phyloP scores from a whole-genome alignment of 1,139 yeast genomes.

The Geotrichum restrictum region DNA sequence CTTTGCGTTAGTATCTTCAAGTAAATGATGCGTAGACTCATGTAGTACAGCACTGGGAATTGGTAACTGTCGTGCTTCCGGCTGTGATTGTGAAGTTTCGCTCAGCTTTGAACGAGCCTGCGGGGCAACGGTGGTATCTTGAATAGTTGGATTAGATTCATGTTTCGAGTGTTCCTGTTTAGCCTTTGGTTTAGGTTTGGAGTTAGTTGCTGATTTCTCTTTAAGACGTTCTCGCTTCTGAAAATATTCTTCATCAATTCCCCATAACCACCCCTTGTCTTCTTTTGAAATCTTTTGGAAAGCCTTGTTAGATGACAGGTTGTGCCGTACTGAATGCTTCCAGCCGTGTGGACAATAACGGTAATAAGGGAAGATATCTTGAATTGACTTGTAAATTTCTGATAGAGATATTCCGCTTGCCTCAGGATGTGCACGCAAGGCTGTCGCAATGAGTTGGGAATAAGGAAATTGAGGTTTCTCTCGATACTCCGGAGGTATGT shows the following conservation, averaged over 20 bases:
- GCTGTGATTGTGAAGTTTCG: neutral
- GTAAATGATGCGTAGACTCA: too few species aligned
- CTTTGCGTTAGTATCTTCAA: neutral
- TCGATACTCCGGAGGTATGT: conserved; percentile 81
- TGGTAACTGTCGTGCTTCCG: neutral
- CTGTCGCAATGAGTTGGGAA: conserved; percentile 73
- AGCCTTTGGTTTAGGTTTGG: conserved; percentile 26
- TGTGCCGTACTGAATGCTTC: conserved; percentile 92
- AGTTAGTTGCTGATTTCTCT: conserved; percentile 44
- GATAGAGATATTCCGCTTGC: conserved; percentile 74
- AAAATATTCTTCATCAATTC: conserved; percentile 75
- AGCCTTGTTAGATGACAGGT: conserved; percentile 76
- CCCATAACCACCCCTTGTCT: conserved; percentile 91
- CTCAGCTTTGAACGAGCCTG: too few species aligned
- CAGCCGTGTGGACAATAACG: conserved; percentile 94
- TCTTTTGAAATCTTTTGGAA: conserved; percentile 72
- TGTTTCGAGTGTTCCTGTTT: conserved; percentile 25
- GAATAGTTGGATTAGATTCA: neutral
- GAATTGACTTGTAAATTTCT: conserved; percentile 81
- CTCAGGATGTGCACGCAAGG: conserved; percentile 61
- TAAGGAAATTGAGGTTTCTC: conserved; percentile 78
- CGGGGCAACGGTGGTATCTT: neutral
- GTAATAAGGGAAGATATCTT: conserved; percentile 84
- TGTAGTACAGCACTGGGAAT: neutral
- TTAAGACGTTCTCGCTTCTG: conserved; percentile 74